phyloP scores from a whole-genome alignment of 805 yeast species.

The Candida taoyuanica region DNA sequence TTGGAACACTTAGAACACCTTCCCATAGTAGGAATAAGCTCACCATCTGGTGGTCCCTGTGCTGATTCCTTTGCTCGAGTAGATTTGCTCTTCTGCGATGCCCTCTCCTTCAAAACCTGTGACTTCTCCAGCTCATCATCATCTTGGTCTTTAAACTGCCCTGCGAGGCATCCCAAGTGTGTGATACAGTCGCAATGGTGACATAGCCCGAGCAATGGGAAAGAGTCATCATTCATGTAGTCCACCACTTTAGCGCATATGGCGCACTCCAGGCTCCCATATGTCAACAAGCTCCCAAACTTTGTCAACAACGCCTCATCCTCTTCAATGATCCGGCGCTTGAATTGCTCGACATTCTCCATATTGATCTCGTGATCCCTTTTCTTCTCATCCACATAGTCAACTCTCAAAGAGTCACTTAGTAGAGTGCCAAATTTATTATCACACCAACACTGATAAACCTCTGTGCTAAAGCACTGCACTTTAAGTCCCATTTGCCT shows the following conservation, averaged over 20 bases:
- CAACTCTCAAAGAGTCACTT: constrained; percentile 7
- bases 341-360: constrained; percentile 26
- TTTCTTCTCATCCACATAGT: constrained; percentile 5
- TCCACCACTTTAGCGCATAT: constrained; percentile 32
- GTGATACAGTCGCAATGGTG: constrained; percentile 30
- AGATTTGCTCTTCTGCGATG: neutral
- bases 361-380: constrained; percentile 21
- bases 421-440: constrained; percentile 17
- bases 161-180: constrained; percentile 40
- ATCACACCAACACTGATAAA: constrained; percentile 20
- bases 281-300: constrained; percentile 21
- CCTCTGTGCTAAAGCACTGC: constrained; percentile 37
- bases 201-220: constrained; percentile 36
- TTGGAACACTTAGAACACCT: constrained; percentile 8
- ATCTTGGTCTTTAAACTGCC: constrained; percentile 10
- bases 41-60: neutral
- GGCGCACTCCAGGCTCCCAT: constrained; percentile 28
- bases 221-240: constrained; percentile 29
- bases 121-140: neutral
- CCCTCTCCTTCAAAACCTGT: neutral
- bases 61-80: neutral
- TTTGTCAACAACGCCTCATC: constrained; percentile 15
- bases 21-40: constrained; percentile 11
- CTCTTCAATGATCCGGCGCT: constrained; percentile 10
- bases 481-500: constrained; percentile 40